Conservation (phyloP, 2,329 filamentous ascomycete genomes). For the Sclerotinia borealis region DNA sequence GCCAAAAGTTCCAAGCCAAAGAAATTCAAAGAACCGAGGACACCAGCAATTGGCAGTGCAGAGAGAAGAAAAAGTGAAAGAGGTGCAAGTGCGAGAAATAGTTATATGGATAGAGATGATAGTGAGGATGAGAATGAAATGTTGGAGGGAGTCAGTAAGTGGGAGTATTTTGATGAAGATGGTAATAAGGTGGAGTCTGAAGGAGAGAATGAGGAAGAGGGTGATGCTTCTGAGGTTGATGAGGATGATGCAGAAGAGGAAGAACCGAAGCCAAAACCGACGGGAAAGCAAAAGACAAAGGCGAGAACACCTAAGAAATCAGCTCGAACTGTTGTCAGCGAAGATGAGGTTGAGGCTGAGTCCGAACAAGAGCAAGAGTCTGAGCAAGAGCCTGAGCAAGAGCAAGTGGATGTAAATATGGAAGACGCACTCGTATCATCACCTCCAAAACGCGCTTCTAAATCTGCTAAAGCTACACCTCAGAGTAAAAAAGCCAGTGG, state of each 20-base stretch:
- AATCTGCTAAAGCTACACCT: neutral
- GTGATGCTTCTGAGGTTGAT: slow-evolving; percentile 7
- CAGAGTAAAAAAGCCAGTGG: neutral
- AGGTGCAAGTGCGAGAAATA: slow-evolving; percentile 34
- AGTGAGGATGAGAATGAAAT: slow-evolving; percentile 38
- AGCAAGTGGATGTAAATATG: slow-evolving; percentile 10
- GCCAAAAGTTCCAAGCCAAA: slow-evolving; percentile 28
- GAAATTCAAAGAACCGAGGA: slow-evolving; percentile 21
- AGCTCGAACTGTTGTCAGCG: neutral
- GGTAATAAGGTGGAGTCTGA: slow-evolving; percentile 32
- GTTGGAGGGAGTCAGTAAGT: slow-evolving; percentile 32
- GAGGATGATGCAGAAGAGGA: slow-evolving; percentile 17
- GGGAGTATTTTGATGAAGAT: slow-evolving; percentile 37
- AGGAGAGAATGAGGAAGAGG: slow-evolving; percentile 15
- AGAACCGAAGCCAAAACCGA: neutral
- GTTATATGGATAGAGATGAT: slow-evolving; percentile 36
- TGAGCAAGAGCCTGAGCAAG: slow-evolving; percentile 12
- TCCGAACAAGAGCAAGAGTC: slow-evolving; percentile 13
- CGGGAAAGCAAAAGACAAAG: neutral
- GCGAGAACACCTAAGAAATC: slow-evolving; percentile 3
- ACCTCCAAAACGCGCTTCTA: neutral
- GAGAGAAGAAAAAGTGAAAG: slow-evolving; percentile 35
- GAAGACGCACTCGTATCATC: neutral
- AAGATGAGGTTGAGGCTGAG: slow-evolving; percentile 8
- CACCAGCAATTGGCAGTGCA: slow-evolving; percentile 18